Evolutionary conservation across 805 yeast genomes (phyloP), one percentile per base, ranked within the genome.

Genomic region (Wickerhamomyces chambardii): DNA sequence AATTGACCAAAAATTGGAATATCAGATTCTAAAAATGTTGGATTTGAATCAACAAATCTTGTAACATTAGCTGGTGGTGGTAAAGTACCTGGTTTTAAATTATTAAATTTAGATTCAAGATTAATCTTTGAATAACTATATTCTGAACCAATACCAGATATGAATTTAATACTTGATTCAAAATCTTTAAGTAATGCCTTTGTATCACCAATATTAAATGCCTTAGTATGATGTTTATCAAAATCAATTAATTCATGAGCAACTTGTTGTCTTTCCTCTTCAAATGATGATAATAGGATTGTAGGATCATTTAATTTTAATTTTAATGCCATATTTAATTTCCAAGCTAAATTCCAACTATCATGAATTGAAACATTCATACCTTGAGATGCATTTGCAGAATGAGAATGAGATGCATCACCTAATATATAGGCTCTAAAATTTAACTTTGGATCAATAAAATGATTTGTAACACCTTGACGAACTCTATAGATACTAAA

Each of bases 401-500:
- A 45, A 32, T 48, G 51, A 5, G 53, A 45, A 34, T 48, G 53
- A 14, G 48, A 38, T 15, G 51, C 51, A 35, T 48, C 52, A 14
- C 53, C 52, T 19, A 38, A 37, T 17, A 48, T 48, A 29, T 45
- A 46, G 4, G 45, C 40, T 22, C 48, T 35, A 35, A 44, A 45
- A 32, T 38, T 27, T 11, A n/a, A 24, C 4, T 24, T 24, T 9
- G 4, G 4, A 14, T 41, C 41, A 12, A 33, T 36, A 30, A 51
- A 46, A 12, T 38, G 36, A 17, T 48, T 33, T 14, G 54, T 50
- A 17, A 51, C 53, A 30, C 63, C 37, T 37, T 58, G 63, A 15
- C 63, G 61, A 34, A 58, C 51, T 35, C 52, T 56, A 31, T 55
- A 55, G 15, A 56, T 56, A n/a, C 58, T 51, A 37, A 42, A 55